Evolutionary conservation across 139 green algal genomes (phyloP), one percentile per base, ranked within the genome.

Genomic region (Tetradesmus obliquus): DNA sequence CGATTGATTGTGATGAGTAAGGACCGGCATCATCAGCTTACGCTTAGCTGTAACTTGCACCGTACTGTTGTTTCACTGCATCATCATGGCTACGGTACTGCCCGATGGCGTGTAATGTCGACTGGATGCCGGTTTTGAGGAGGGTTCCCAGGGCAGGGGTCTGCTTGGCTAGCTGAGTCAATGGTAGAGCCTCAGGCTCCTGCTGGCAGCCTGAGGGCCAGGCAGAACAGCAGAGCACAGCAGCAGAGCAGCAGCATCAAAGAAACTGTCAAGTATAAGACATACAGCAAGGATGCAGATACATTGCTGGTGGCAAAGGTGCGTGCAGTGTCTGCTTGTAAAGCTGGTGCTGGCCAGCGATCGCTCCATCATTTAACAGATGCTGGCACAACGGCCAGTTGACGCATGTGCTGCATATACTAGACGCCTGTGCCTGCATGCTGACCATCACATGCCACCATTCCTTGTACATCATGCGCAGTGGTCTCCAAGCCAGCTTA

Each of bases 231-330:
- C 74, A 82, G 74, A 22, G 7, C 74, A 3, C 74, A 82, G 74
- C 74, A 82, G n/a, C 74, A 82, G 8, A 53, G 74, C 74, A 82
- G 74, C 74, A 51, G 24, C n/a, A 54, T 66, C 58, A 86, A 62
- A 51, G 85, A 51, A 55, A 91, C 94, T 2, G 62, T 97, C 1
- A 95, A 95, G 20, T 97, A 96, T 84, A 96, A 95, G 82, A 93
- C 95, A 3, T 96, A 96, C 79, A 94, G 91, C 86, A 92, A 82
- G 4, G 88, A 92, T 17, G 79, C 66, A 15, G 93, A 96, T 86
- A 91, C 94, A 2, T 74, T 88, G 1, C 5, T 87, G 55, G 79
- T 84, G 76, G 60, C 89, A 79, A 92, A 90, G 84, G 92, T 87
- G 55, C 10, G 24, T 53, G 13, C 0, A 76, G 5, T 57, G 84